These are phyloP conservation scores for Priceomyces medius DNA, from an alignment of 805 yeast genomes.

Conservation along the genomic window DNA sequence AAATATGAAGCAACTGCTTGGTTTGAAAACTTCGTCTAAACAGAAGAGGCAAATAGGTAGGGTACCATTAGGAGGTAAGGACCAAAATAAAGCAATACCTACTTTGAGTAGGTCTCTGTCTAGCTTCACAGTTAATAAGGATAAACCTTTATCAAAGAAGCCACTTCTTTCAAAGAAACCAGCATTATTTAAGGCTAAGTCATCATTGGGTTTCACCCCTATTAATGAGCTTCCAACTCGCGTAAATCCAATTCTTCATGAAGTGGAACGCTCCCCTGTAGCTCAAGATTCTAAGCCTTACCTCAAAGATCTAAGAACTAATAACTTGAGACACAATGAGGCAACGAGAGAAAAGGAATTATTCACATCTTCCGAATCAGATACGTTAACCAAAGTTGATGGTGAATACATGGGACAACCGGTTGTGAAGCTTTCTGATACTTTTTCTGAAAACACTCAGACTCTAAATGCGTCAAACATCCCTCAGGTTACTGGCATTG, in stretches of 20 bases:
- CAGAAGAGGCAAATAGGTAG: constrained; percentile 14
- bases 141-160: constrained; percentile 6
- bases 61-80: constrained; percentile 42
- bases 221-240: constrained; percentile 1
- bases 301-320: neutral
- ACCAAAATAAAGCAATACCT: constrained; percentile 28
- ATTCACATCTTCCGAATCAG: constrained; percentile 18
- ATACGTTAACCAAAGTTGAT: constrained; percentile 20
- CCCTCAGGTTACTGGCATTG: constrained; percentile 8
- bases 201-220: constrained; percentile 36
- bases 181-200: constrained; percentile 31
- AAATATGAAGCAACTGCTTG: neutral
- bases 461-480: constrained; percentile 15
- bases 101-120: constrained; percentile 33
- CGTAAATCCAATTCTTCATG: neutral
- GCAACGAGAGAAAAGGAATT: neutral
- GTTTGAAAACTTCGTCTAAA: neutral
- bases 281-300: neutral
- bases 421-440: neutral
- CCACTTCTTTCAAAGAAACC: constrained; percentile 19
- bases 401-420: neutral
- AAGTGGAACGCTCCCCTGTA: neutral
- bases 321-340: neutral
- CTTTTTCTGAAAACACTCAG: constrained; percentile 10
- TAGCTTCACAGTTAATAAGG: constrained; percentile 2